Percentiles rank a stretch among this genome's conserved stretches.
Evolutionary conservation across 805 yeast genomes (phyloP).

Genomic region (Kodamaea kaohsiungensis): DNA sequence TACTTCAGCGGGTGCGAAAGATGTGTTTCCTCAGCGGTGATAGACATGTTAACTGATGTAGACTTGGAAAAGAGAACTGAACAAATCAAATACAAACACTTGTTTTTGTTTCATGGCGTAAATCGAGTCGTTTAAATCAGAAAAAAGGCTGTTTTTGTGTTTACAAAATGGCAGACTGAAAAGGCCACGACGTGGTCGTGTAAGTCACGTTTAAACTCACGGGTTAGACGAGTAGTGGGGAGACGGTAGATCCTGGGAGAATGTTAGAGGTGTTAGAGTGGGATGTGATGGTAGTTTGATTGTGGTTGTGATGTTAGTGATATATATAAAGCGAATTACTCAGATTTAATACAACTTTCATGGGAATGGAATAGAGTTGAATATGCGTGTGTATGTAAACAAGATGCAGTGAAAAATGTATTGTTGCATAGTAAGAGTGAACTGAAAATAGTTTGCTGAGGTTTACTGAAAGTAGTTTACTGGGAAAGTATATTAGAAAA

Average conservation of each 20-base stretch:
- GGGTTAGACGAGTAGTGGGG: neutral
- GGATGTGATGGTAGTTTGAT: neutral
- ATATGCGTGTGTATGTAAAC: too few species aligned
- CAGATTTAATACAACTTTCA: too few species aligned
- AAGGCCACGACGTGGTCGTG: neutral
- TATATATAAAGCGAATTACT: too few species aligned
- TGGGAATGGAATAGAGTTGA: too few species aligned
- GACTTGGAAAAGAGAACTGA: neutral
- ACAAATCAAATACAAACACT: neutral
- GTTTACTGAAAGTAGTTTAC: too few species aligned
- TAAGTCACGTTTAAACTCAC: neutral
- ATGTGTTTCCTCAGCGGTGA: conserved; percentile 15
- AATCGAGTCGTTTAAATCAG: conserved; percentile 6
- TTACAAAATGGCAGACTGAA: neutral
- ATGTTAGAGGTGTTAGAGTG: neutral
- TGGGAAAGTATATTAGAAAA: too few species aligned
- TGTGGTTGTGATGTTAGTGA: too few species aligned
- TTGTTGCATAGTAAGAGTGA: too few species aligned
- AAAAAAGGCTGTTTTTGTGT: conserved; percentile 4
- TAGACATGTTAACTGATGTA: conserved; percentile 4
- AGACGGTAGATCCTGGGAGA: neutral
- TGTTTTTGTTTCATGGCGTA: conserved; percentile 3
- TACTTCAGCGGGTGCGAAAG: conserved; percentile 63
- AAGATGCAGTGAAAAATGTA: too few species aligned
- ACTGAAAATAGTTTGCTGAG: too few species aligned